Evolutionary conservation across 495 filamentous ascomycete species (phyloP), one percentile per base, ranked within the genome.

Genomic region (Penicillium mononematosum): DNA sequence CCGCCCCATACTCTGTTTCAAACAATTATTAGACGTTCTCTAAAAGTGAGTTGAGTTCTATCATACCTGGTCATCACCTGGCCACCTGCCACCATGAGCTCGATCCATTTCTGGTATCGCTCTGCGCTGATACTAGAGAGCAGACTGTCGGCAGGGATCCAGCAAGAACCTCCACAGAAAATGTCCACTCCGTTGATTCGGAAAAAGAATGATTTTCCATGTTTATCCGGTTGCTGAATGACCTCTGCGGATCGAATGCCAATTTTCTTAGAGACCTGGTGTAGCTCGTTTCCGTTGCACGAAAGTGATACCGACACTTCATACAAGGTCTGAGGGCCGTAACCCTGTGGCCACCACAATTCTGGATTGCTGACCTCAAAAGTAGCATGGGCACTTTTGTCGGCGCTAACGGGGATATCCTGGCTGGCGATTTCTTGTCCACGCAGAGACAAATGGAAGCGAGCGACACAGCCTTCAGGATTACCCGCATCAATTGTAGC

Each of bases 61-160:
- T 10, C 73, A 32, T 75, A 85, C 83, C 85, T 70, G 55, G 85
- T 79, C 85, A 88, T 92, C 36, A 79, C 69, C 59, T 92, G 89
- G 62, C 88, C 85, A 12, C 88, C 88, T 16, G 82, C 79, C 1
- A 75, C 76, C 63, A 88, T 83, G 49, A 91, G 70, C 59, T 83
- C 81, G 38, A 92, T 78, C 89, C 88, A 92, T 61, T 88, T 84
- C 39, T 81, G 79, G 64, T 94, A 92, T 31, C 78, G 79, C 53
- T 88, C 73, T 7, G 77, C 76, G 31, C 68, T 81, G 54, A 92
- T 82, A 27, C 82, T 81, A 0, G 89, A 83, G 32, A 91, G 78
- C 54, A 94, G 87, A 45, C 83, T 92, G 69, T 94, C 90, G 16
- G 88, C 86, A 0, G 91, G 91, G 59, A 96, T 94, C 91, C 91